Base-by-base conservation (phyloP, 1,284 basidiomycete species). In the Trichosporon sp. region DNA sequence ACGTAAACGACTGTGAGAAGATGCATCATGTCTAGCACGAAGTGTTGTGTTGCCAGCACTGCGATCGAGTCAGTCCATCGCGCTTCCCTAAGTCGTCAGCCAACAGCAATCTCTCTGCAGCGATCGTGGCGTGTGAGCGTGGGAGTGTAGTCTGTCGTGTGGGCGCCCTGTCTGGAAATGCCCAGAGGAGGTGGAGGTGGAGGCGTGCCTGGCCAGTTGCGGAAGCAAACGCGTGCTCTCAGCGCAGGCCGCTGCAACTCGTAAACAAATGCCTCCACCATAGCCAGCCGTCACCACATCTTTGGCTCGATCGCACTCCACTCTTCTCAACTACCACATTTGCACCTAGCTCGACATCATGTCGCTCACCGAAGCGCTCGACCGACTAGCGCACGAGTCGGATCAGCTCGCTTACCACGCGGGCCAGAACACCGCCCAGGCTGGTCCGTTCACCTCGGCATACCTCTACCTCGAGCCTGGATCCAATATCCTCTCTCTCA, bases 371-470 rank as follows among this genome's bases (percentile, higher is more conserved):
- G 80, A 80, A 64, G 73, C 81, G 1, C 77, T 84, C 11, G 71
- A 78, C 19, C 67, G 76, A 12, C 74, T 84, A 1, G 67, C 76
- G 31, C 66, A 71, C 35, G 81, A 82, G 40, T 78, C 79, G 1
- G 73, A 76, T 7, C 77, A 79, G 66, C 80, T 84, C 65, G 68
- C 68, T 14, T 68, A 76, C 21, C 73, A 78, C 26, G 77, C 81
- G 4, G 69, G 74, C 2, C 70, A 68, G n/a, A 80, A 82, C 69
- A 59, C 70, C 16, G 46, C 48, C 2, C 77, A 79, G 1, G 64
- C 78, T 2, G 82, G 82, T 0, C 80, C 78, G 1, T 84, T 82
- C 68, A 78, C 78, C 16, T 71, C 75, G 32, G 80, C 82, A 0
- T 79, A 79, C 65, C 77, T 83, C 16, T 68, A 78, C 65, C 73